phyloP scores from a whole-genome alignment of 352 stramenopile species.

The Pythium plurisporium region DNA sequence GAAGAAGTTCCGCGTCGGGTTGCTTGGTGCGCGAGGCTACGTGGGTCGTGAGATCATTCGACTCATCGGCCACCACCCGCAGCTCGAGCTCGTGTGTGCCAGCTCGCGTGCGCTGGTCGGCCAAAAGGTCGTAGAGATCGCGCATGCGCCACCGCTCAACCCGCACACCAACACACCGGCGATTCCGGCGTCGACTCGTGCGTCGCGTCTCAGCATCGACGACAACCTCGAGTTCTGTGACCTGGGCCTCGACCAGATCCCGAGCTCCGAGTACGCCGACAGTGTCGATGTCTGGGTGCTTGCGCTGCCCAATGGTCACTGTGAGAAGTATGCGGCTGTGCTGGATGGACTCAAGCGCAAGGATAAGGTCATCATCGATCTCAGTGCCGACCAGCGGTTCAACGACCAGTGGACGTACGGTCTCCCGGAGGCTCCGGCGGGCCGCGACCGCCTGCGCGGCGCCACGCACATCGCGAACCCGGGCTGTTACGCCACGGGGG shows the following conservation, averaged over 20 bases:
- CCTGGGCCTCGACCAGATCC: slow-evolving; percentile 71
- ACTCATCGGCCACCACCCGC: slow-evolving; percentile 67
- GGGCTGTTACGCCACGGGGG: slow-evolving; percentile 83
- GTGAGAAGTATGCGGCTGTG: slow-evolving; percentile 69
- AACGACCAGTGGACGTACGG: slow-evolving; percentile 85
- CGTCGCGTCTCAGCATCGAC: slow-evolving; percentile 49
- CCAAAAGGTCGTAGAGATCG: slow-evolving; percentile 75
- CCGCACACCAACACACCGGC: slow-evolving; percentile 74
- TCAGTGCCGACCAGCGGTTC: slow-evolving; percentile 88
- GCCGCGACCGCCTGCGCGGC: slow-evolving; percentile 46
- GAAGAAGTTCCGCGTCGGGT: slow-evolving; percentile 74
- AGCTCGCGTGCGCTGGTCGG: slow-evolving; percentile 76
- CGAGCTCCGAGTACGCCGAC: slow-evolving; percentile 60
- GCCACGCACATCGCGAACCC: slow-evolving; percentile 87
- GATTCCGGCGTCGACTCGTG: slow-evolving; percentile 33
- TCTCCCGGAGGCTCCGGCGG: slow-evolving; percentile 66
- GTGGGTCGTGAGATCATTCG: slow-evolving; percentile 85
- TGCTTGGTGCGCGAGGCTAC: slow-evolving; percentile 84
- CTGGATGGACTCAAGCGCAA: slow-evolving; percentile 63
- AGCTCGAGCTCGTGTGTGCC: slow-evolving; percentile 80
- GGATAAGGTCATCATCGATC: slow-evolving; percentile 81
- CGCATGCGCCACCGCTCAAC: slow-evolving; percentile 70
- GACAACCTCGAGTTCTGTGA: slow-evolving; percentile 78
- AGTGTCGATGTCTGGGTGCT: slow-evolving; percentile 85
- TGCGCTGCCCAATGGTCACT: slow-evolving; percentile 84